phyloP scores from a whole-genome alignment of 2,329 filamentous ascomycete genomes.

The Fusarium sp. region DNA sequence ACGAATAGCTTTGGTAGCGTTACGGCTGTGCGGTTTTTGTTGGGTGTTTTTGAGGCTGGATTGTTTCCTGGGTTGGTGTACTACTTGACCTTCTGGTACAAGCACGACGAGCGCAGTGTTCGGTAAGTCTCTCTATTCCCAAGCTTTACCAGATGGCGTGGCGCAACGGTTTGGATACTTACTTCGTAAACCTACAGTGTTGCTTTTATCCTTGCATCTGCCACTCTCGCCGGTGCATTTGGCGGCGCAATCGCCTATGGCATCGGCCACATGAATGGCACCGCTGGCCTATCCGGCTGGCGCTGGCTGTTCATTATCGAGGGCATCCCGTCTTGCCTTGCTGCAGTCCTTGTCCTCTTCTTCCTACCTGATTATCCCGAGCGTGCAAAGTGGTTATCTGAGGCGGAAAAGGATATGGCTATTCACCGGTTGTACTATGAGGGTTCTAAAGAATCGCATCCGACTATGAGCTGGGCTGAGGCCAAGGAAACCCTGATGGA shows the following conservation, averaged over 20 bases:
- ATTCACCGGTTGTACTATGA: conserved; percentile 56
- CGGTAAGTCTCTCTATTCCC: conserved; percentile 45
- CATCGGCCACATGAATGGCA: conserved; percentile 76
- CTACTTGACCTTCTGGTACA: conserved; percentile 82
- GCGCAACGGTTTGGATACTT: conserved; percentile 13
- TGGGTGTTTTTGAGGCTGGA: conserved; percentile 77
- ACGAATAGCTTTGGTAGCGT: conserved; percentile 70
- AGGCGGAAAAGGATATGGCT: conserved; percentile 68
- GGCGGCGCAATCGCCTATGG: conserved; percentile 79
- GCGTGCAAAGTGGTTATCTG: conserved; percentile 69
- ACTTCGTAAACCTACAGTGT: conserved; percentile 56
- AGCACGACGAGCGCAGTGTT: conserved; percentile 75
- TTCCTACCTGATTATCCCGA: conserved; percentile 76
- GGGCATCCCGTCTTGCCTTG: conserved; percentile 73
- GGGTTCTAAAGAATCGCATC: conserved; percentile 67
- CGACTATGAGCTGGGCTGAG: conserved; percentile 72
- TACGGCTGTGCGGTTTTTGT: conserved; percentile 73
- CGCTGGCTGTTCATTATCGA: conserved; percentile 73
- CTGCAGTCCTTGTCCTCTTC: conserved; percentile 71
- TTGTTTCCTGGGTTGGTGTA: conserved; percentile 69
- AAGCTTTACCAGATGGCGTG: not conserved
- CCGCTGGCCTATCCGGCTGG: conserved; percentile 73
- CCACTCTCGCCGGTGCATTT: conserved; percentile 77
- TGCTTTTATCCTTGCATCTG: conserved; percentile 75
- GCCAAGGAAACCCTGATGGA: conserved; percentile 76